A percentile compares a stretch with the other conserved stretches of the same genome.
phyloP scores from a whole-genome alignment of 2,329 filamentous ascomycete genomes.

The Pseudogymnoascus destructans region DNA sequence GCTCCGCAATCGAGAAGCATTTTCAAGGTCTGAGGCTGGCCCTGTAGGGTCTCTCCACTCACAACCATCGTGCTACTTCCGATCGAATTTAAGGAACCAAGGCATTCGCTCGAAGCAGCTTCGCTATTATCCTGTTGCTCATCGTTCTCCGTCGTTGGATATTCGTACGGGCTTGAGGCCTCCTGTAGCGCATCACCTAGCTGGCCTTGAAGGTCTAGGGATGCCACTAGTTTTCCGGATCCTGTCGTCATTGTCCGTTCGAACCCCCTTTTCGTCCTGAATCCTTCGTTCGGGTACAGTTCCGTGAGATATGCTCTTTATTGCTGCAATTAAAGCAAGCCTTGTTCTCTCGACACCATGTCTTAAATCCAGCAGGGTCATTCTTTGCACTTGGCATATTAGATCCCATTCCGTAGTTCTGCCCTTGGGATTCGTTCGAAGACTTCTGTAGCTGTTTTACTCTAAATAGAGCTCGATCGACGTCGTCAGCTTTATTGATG shows the following conservation, averaged over 20 bases:
- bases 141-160: neutral
- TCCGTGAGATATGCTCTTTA: neutral
- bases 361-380: neutral
- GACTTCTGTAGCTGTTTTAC: neutral
- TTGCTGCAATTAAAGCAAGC: neutral
- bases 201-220: neutral
- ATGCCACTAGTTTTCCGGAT: neutral
- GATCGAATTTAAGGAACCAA: neutral
- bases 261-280: neutral
- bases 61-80: neutral
- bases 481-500: neutral
- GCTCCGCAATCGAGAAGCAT: neutral
- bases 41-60: neutral
- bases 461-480: neutral
- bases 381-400: neutral
- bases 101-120: neutral
- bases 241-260: neutral
- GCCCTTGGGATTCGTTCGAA: neutral
- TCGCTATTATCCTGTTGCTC: neutral
- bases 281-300: neutral
- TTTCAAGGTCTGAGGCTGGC: neutral
- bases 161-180: neutral
- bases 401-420: neutral
- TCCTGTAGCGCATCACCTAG: neutral
- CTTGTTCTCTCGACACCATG: neutral